phyloP scores from a whole-genome alignment of 73 alveolate genomes.

The Paramecium primaurelia region DNA sequence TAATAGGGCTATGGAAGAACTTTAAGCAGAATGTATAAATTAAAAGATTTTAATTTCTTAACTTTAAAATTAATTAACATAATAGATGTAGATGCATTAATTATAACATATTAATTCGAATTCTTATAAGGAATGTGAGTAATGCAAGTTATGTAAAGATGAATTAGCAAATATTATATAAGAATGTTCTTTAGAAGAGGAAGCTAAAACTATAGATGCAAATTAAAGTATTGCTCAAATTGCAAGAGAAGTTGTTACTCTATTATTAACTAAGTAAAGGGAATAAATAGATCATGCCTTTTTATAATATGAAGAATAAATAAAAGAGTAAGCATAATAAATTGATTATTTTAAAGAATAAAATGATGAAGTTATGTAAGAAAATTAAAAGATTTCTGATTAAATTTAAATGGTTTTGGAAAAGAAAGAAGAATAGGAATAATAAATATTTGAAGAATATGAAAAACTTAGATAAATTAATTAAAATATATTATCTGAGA shows the following conservation, averaged over 20 bases:
- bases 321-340: background rate
- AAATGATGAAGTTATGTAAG: background rate
- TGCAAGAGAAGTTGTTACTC: constrained; percentile 11
- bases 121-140: background rate
- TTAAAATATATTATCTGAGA: background rate
- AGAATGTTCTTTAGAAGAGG: constrained; percentile 25
- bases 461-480: constrained; percentile 18
- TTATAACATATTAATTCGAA: background rate
- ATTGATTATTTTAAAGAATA: constrained; percentile 23
- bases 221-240: background rate
- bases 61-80: background rate
- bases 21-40: background rate
- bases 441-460: constrained; percentile 25
- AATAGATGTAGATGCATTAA: background rate
- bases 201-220: background rate
- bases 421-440: constrained; percentile 2
- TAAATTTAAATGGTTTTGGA: background rate
- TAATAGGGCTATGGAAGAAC: background rate
- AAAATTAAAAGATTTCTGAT: background rate
- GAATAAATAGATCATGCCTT: background rate
- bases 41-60: background rate
- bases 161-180: background rate
- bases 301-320: background rate
- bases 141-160: background rate
- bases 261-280: background rate